Conservation (phyloP, 257 asterid genomes). For the Osmanthus fragrans region DNA sequence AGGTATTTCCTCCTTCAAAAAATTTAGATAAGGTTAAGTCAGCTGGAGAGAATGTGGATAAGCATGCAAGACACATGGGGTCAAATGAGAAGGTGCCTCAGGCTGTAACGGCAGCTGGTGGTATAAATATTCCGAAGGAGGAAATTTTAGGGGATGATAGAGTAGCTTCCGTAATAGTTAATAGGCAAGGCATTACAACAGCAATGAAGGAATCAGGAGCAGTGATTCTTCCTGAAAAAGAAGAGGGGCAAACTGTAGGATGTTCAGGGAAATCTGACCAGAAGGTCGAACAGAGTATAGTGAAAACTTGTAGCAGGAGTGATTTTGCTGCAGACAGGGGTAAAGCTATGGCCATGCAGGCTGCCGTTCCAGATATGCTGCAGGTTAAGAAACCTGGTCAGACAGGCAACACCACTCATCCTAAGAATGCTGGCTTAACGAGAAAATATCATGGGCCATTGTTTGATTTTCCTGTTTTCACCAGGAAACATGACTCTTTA, state of each 20-base stretch:
- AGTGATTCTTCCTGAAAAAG: constrained; percentile 59
- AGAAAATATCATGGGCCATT: constrained; percentile 97
- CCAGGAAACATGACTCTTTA: constrained; percentile 82
- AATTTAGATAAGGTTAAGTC: constrained; percentile 53
- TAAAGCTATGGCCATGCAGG: constrained; percentile 58
- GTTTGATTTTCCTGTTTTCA: constrained; percentile 93
- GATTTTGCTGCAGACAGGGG: constrained; percentile 73
- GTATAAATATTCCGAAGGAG: constrained; percentile 44
- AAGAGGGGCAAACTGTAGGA: constrained; percentile 59
- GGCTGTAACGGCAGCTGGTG: constrained; percentile 40
- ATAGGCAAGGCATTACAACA: constrained; percentile 39
- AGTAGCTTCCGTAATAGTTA: constrained; percentile 39
- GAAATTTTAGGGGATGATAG: constrained; percentile 57
- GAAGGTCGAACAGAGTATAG: constrained; percentile 56
- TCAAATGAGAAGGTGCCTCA: constrained; percentile 59
- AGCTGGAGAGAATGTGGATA: constrained; percentile 54
- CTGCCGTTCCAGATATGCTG: constrained; percentile 51
- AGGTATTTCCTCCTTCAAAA: constrained; percentile 43
- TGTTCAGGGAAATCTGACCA: constrained; percentile 58
- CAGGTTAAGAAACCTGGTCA: constrained; percentile 68
- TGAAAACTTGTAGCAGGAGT: constrained; percentile 50
- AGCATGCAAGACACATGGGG: constrained; percentile 47
- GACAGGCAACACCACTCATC: constrained; percentile 54
- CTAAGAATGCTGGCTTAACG: constrained; percentile 67
- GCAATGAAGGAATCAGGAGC: constrained; percentile 54